Evolutionary conservation across 306 rosid genomes (phyloP), one percentile per base, ranked within the genome.

Genomic region (Canavalia gladiata): DNA sequence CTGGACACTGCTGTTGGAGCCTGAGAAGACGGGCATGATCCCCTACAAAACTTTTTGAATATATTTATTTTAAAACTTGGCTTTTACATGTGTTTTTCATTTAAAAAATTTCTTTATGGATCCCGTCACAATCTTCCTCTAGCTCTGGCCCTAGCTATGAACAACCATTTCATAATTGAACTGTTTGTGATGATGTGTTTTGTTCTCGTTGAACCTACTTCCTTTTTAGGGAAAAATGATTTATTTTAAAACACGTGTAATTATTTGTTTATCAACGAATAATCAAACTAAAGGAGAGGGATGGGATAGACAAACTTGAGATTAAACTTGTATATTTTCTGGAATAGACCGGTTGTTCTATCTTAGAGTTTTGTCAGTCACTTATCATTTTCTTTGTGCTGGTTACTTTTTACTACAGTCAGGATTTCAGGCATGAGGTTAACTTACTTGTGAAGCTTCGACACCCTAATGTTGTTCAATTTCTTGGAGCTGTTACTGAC

Each of bases 401-500:
- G 37, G 63, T 58, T 59, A 56, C 46, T 35, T 80, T 68, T 59
- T 75, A 35, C 60, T 74, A 67, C 91, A 94, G 98, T 75, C 96
- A 94, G 87, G 98, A 94, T 83, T 94, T 94, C 80, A 86, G 98
- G 78, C 98, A 94, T 59, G 98, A 94, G 85, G 98, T 94, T 72
- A 91, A 84, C 77, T 87, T 94, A 87, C 92, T 94, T 49, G 96
- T 94, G 90, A 94, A 94, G 94, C 94, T 94, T 86, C 98, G 97
- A 58, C 98, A 94, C 62, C 98, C 98, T 41, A 94, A 94, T 83
- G 84, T 94, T 49, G 98, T 94, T 69, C 98, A 94, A 86, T 94
- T 94, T 83, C 98, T 94, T 78, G 98, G 98, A 87, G 98, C 98
- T 74, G 98, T 94, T 81, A 94, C 97, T 0, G 94, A 94, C 18